Percentiles rank a stretch among this genome's conserved stretches.
Evolutionary conservation across 2,329 filamentous ascomycete species (phyloP).

Genomic region (Alternaria sp.): DNA sequence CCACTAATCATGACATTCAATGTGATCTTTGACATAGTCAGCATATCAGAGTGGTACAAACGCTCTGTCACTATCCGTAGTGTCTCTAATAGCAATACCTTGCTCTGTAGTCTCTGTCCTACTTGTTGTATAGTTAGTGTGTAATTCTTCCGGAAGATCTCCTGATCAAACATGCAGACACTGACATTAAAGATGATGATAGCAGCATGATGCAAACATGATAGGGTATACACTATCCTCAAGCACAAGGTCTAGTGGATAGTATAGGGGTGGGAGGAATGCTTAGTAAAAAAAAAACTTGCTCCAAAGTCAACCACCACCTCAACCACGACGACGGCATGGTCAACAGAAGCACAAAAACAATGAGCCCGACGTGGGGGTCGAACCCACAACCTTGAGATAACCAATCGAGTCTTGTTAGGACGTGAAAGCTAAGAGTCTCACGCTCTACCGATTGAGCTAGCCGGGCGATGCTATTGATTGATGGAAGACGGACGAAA

Average conservation of each 20-base stretch:
- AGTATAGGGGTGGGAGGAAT: background rate
- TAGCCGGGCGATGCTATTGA: constrained; percentile 25
- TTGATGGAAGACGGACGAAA: background rate
- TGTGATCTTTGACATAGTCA: background rate
- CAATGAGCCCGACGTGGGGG: constrained; percentile 22
- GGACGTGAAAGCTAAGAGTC: constrained; percentile 45
- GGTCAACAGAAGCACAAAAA: background rate
- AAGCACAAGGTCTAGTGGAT: too few relatives aligned
- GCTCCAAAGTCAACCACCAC: background rate
- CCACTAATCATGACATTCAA: background rate
- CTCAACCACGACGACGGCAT: background rate
- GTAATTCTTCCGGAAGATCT: too few relatives aligned
- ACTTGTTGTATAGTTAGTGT: background rate
- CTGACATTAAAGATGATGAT: background rate
- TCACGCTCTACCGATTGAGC: constrained; percentile 55
- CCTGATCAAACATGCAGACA: background rate
- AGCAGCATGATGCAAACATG: background rate
- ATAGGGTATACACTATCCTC: background rate
- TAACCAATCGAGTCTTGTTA: constrained; percentile 21
- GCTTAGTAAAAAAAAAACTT: background rate
- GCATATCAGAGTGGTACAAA: background rate
- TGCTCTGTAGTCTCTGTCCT: background rate
- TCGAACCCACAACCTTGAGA: constrained; percentile 29
- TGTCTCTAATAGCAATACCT: background rate
- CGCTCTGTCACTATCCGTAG: background rate